Evolutionary conservation across 805 yeast genomes (phyloP).

Genomic region (Candida vartiovaarae): DNA sequence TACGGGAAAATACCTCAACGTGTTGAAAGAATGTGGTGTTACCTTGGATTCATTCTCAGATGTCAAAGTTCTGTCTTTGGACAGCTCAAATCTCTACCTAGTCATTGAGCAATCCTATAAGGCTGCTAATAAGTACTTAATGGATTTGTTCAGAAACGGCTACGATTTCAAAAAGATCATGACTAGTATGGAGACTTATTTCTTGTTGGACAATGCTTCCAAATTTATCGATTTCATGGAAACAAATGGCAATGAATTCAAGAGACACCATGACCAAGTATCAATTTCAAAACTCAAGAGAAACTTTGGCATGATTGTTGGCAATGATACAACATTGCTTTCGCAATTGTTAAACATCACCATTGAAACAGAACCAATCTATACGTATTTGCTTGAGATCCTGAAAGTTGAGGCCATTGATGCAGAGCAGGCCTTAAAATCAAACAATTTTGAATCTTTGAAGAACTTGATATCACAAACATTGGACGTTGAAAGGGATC

Average conservation of each 20-base stretch:
- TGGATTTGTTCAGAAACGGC: constrained; percentile 53
- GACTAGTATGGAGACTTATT: constrained; percentile 45
- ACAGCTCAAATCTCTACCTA: constrained; percentile 40
- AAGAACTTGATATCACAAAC: constrained; percentile 39
- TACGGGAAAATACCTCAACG: constrained; percentile 81
- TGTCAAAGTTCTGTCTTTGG: constrained; percentile 26
- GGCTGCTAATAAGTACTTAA: constrained; percentile 57
- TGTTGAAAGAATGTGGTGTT: constrained; percentile 56
- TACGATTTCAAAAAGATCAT: constrained; percentile 46
- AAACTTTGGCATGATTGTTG: constrained; percentile 17
- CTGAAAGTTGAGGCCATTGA: constrained; percentile 48
- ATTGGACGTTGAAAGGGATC: constrained; percentile 18
- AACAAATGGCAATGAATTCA: constrained; percentile 44
- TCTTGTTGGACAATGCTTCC: constrained; percentile 46
- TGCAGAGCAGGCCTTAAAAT: constrained; percentile 42
- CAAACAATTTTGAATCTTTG: constrained; percentile 36
- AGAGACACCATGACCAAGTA: constrained; percentile 28
- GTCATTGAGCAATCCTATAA: constrained; percentile 55
- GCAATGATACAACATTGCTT: constrained; percentile 18
- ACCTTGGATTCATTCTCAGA: constrained; percentile 16
- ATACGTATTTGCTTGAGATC: constrained; percentile 39
- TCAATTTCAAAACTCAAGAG: constrained; percentile 28
- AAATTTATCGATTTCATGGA: constrained; percentile 47
- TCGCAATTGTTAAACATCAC: constrained; percentile 26
- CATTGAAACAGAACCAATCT: constrained; percentile 35